A percentile compares a stretch with the other conserved stretches of the same genome.
These are phyloP conservation scores for Hypsizygus marmoreus DNA, from an alignment of 768 basidiomycete species.

Conservation along the genomic window DNA sequence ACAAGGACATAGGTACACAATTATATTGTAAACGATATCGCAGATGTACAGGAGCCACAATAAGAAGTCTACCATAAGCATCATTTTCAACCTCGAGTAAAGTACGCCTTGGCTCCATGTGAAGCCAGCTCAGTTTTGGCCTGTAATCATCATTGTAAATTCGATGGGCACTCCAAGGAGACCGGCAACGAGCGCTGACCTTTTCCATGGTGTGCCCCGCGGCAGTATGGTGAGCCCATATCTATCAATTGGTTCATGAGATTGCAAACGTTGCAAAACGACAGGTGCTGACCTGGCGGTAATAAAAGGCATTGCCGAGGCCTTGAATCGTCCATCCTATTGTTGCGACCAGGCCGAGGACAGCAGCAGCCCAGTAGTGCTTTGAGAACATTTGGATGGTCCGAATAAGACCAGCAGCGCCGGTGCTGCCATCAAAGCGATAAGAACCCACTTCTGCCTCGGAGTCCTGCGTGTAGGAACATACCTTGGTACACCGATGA, in stretches of 20 bases:
- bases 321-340: constrained; percentile 90
- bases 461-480: constrained; percentile 27
- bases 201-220: constrained; percentile 90
- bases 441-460: constrained; percentile 33
- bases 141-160: constrained; percentile 36
- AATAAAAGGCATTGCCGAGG: constrained; percentile 77
- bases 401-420: constrained; percentile 93
- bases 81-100: constrained; percentile 67
- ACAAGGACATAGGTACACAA: too few species aligned
- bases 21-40: too few species aligned
- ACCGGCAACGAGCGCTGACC: constrained; percentile 42
- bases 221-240: constrained; percentile 76
- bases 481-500: constrained; percentile 89
- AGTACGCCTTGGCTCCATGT: constrained; percentile 88
- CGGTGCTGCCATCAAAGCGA: constrained; percentile 58
- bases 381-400: constrained; percentile 79
- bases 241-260: constrained; percentile 41
- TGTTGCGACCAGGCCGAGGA: constrained; percentile 80
- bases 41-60: too few species aligned
- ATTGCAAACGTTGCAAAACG: constrained; percentile 10
- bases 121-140: constrained; percentile 82
- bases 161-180: neutral
- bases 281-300: constrained; percentile 61
- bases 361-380: constrained; percentile 74
- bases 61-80: constrained; percentile 7